A percentile compares a stretch with the other conserved stretches of the same genome.
These are phyloP conservation scores for Lasiodiplodia theobromae DNA, from an alignment of 2,329 filamentous ascomycete species.

Conservation along the genomic window DNA sequence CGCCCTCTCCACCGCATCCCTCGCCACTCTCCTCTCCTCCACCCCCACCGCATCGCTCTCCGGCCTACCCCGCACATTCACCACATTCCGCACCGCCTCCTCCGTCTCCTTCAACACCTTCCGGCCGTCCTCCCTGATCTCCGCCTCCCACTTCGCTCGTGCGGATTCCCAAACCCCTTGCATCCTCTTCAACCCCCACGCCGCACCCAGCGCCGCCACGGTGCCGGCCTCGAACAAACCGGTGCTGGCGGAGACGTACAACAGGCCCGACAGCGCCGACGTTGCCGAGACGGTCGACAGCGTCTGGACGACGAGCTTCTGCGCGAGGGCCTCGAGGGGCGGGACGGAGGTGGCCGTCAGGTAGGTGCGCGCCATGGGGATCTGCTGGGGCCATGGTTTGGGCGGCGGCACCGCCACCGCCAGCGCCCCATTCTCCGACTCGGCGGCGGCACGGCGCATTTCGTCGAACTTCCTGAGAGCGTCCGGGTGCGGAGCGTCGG, in stretches of 20 bases:
- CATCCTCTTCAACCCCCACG: constrained; percentile 64
- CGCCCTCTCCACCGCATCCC: constrained; percentile 55
- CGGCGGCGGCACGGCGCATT: neutral
- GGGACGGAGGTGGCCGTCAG: constrained; percentile 52
- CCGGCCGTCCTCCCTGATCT: constrained; percentile 64
- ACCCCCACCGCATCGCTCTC: constrained; percentile 30
- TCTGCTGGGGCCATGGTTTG: constrained; percentile 75
- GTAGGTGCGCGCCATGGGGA: constrained; percentile 70
- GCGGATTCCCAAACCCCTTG: constrained; percentile 66
- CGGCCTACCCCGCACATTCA: constrained; percentile 50
- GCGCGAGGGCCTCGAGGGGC: constrained; percentile 53
- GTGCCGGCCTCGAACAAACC: constrained; percentile 64
- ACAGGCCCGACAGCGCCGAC: constrained; percentile 61
- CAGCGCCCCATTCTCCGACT: neutral
- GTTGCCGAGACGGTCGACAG: constrained; percentile 70
- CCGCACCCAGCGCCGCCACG: constrained; percentile 65
- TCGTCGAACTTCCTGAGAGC: neutral
- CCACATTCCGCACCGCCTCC: constrained; percentile 54
- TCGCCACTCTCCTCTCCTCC: constrained; percentile 39
- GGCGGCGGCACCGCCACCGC: constrained; percentile 34
- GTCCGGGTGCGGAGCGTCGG: constrained; percentile 2
- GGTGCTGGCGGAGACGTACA: constrained; percentile 60
- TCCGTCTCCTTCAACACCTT: constrained; percentile 63
- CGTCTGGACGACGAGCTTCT: constrained; percentile 70
- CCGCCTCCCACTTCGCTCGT: constrained; percentile 59